Evolutionary conservation across 257 asterid species (phyloP).

Genomic region (Forsythia viridissima): DNA sequence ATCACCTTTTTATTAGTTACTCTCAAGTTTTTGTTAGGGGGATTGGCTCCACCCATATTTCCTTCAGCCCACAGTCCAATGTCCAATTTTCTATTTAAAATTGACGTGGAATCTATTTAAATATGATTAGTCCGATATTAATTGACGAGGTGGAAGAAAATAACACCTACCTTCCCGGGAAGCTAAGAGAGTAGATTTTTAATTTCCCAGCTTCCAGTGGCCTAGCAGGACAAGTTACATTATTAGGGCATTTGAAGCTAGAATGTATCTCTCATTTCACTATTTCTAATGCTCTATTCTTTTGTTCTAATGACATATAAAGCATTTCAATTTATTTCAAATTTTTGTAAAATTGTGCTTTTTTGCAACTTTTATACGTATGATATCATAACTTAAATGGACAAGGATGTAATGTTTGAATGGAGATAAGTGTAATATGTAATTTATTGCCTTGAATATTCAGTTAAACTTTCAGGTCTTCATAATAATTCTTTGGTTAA

Average conservation of each 20-base stretch:
- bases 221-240: neutral
- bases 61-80: neutral
- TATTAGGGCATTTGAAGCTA: neutral
- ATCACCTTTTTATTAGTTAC: constrained; percentile 12
- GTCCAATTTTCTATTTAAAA: neutral
- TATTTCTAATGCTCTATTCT: neutral
- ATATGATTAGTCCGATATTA: neutral
- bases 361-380: neutral
- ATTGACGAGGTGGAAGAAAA: neutral
- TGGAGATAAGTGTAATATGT: neutral
- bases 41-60: neutral
- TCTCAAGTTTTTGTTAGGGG: constrained; percentile 8
- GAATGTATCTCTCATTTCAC: neutral
- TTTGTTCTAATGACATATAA: neutral
- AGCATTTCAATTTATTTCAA: neutral
- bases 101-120: neutral
- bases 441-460: neutral
- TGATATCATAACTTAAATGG: neutral
- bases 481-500: neutral
- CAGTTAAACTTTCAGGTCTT: neutral
- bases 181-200: neutral
- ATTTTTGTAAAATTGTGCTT: neutral
- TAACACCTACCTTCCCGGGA: neutral
- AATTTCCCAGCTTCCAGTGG: neutral
- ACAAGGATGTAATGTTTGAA: neutral